phyloP scores from a whole-genome alignment of 257 asterid species.

The Penstemon barbatus region DNA sequence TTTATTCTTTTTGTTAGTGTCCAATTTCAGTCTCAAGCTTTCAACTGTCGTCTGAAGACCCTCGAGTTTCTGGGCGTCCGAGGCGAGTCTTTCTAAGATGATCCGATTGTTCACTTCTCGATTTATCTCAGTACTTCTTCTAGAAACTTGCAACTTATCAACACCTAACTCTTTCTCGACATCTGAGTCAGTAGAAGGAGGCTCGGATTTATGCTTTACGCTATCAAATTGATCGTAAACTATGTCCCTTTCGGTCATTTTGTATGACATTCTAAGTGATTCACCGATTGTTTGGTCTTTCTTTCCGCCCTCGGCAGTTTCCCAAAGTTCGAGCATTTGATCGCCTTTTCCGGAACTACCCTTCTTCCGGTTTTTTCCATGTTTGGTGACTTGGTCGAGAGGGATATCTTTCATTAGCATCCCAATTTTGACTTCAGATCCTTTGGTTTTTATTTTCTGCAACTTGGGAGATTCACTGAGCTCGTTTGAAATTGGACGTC shows the following conservation, averaged over 20 bases:
- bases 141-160: constrained; percentile 23
- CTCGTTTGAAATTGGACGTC: constrained; percentile 20
- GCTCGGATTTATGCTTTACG: constrained; percentile 1
- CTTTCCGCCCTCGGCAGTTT: constrained; percentile 51
- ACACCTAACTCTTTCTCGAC: constrained; percentile 67
- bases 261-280: constrained; percentile 31
- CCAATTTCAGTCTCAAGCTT: constrained; percentile 55
- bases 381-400: constrained; percentile 71
- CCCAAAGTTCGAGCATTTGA: constrained; percentile 88
- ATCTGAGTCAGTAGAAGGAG: constrained; percentile 62
- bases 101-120: constrained; percentile 41
- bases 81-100: constrained; percentile 64
- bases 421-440: constrained; percentile 43
- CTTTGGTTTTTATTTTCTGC: constrained; percentile 47
- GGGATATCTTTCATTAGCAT: constrained; percentile 81
- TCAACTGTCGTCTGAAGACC: constrained; percentile 51
- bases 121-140: constrained; percentile 36
- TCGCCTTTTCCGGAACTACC: constrained; percentile 50
- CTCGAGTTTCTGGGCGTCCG: constrained; percentile 63
- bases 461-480: constrained; percentile 41
- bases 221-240: constrained; percentile 25
- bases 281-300: constrained; percentile 45
- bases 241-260: constrained; percentile 46
- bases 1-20: constrained; percentile 43
- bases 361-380: constrained; percentile 31